Conservation (phyloP, 2,329 filamentous ascomycete species). For the Clonostachys byssicola region DNA sequence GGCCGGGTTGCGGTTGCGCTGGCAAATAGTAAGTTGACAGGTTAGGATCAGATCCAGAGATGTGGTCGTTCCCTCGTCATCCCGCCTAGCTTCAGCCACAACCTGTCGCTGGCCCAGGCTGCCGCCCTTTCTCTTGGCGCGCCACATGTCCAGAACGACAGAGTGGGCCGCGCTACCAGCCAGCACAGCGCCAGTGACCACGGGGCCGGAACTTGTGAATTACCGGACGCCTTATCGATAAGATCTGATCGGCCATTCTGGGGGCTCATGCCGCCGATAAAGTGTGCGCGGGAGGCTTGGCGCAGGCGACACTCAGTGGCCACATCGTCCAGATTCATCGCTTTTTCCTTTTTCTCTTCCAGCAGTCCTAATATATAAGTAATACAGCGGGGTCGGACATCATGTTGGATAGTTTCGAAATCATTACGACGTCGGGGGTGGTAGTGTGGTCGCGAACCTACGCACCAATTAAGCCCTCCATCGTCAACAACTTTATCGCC, state of each 20-base stretch:
- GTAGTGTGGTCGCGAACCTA: slow-evolving; percentile 94
- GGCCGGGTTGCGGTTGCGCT: too few relatives aligned
- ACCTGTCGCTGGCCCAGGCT: background rate
- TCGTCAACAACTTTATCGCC: slow-evolving; percentile 92
- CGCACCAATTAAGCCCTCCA: slow-evolving; percentile 70
- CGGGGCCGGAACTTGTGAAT: too few relatives aligned
- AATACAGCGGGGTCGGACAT: slow-evolving; percentile 6
- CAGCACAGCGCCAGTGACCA: too few relatives aligned
- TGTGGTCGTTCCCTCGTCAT: slow-evolving; percentile 25
- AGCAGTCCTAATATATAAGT: background rate
- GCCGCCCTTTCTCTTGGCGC: background rate
- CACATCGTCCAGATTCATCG: background rate
- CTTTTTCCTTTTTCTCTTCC: slow-evolving; percentile 2
- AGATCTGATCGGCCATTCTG: too few relatives aligned
- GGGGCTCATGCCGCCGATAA: too few relatives aligned
- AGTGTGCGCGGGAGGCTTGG: too few relatives aligned
- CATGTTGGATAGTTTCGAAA: slow-evolving; percentile 97
- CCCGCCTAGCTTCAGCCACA: background rate
- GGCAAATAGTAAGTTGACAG: too few relatives aligned
- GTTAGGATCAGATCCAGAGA: slow-evolving; percentile 16
- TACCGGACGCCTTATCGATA: too few relatives aligned
- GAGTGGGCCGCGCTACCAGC: too few relatives aligned
- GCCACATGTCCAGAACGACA: too few relatives aligned
- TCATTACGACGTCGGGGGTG: slow-evolving; percentile 91
- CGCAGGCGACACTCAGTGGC: too few relatives aligned